phyloP scores from a whole-genome alignment of 2,329 filamentous ascomycete genomes.

The Fonsecaea nubica region DNA sequence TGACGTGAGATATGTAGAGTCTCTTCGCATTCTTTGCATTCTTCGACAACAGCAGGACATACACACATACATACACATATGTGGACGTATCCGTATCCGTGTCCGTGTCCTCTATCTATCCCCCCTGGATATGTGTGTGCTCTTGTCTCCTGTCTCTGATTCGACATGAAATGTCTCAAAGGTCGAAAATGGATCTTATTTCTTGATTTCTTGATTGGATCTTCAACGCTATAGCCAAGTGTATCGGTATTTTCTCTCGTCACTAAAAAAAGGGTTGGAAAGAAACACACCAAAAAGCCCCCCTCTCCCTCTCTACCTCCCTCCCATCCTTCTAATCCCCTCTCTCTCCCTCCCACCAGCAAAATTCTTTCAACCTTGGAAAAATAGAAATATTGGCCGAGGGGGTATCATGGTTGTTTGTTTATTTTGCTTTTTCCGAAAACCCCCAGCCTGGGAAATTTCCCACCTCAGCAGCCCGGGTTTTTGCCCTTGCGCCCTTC shows the following conservation, averaged over 20 bases:
- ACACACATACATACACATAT: too few relatives aligned
- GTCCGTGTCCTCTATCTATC: too few relatives aligned
- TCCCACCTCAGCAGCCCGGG: background rate
- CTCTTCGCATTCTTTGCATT: too few relatives aligned
- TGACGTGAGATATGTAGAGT: slow-evolving; percentile 50
- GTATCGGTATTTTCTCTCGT: background rate
- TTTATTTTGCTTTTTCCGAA: background rate
- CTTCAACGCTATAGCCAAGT: background rate
- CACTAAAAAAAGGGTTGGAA: background rate
- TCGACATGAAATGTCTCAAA: too few relatives aligned
- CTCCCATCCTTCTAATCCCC: too few relatives aligned
- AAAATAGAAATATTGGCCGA: too few relatives aligned
- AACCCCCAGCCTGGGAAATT: background rate
- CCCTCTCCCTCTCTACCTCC: background rate
- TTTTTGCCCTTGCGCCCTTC: background rate
- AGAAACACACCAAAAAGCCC: background rate
- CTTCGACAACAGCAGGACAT: too few relatives aligned
- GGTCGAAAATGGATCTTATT: too few relatives aligned
- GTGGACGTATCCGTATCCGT: too few relatives aligned
- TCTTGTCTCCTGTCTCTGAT: too few relatives aligned
- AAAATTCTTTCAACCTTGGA: background rate
- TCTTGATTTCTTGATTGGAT: background rate
- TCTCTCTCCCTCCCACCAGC: background rate
- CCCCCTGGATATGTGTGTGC: too few relatives aligned
- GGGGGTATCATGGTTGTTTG: slow-evolving; percentile 1